Evolutionary conservation across 257 asterid species (phyloP), one percentile per base, ranked within the genome.

Genomic region (Solanum pinnatisectum): DNA sequence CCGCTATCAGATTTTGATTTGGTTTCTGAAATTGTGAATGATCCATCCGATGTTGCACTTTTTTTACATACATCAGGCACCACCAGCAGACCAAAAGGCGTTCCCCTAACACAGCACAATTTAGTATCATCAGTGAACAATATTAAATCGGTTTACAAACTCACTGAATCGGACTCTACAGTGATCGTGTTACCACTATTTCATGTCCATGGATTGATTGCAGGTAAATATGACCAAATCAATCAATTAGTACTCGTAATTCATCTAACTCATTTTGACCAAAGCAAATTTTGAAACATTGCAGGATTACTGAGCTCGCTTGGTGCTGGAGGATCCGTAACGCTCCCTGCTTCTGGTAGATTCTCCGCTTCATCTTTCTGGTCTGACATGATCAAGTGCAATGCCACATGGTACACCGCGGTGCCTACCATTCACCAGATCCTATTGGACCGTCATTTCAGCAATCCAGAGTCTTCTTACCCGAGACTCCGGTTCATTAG

Each of bases 11-110:
- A 90, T 84, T 59, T 83, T n/a, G 92, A 87, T 52, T 87, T 93
- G 84, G 87, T 95, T 27, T 88, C 94, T 1, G 39, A 93, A 72
- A 89, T 96, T 86, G 87, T 89, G 3, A 97, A 95, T 86, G 98
- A 96, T 72, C 95, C 98, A 15, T 87, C 93, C 33, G 99, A 97
- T 88, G 94, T 84, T 37, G 92, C 99, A 9, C 98, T 97, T 46
- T 97, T 97, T 90, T 98, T 97, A 87, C 99, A 96, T 90, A 97
- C 99, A 52, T 97, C 99, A 84, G 99, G 99, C 88, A 97, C 99
- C 88, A 97, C 99, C 18, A 97, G 99, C 91, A 94, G 98, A 14
- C 99, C 99, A 44, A 97, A 97, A 91, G 99, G 99, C 44, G 98
- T 96, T 22, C 99, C 99, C 2, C 87, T 97, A 44, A 94, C 98